These are phyloP conservation scores for Paraconiothyrium brasiliense DNA, from an alignment of 2,329 filamentous ascomycete species.

Conservation along the genomic window DNA sequence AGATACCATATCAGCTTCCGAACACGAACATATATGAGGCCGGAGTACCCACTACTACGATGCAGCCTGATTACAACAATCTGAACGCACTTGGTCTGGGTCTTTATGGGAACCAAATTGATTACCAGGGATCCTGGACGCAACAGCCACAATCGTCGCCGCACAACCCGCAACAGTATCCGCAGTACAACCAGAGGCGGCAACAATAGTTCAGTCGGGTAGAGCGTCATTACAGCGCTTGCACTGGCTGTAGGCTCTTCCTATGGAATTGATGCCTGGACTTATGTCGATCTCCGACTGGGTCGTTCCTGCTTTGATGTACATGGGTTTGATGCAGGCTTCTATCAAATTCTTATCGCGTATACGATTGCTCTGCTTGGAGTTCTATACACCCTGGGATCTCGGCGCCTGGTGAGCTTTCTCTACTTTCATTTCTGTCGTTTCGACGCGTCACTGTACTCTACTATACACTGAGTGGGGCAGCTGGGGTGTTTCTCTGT, in stretches of 20 bases:
- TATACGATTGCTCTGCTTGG: not conserved
- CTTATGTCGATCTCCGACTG: slow-evolving; percentile 1
- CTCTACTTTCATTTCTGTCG: not conserved
- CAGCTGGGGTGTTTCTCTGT: not conserved
- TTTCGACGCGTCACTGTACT: not conserved
- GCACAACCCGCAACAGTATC: slow-evolving; percentile 6
- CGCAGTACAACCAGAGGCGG: slow-evolving; percentile 9
- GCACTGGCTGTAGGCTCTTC: slow-evolving; percentile 5
- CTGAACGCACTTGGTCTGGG: slow-evolving; percentile 3
- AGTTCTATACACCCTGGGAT: slow-evolving; percentile 5
- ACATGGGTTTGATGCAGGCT: not conserved
- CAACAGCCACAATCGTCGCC: slow-evolving; percentile 1
- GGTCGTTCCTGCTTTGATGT: not conserved
- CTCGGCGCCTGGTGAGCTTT: slow-evolving; percentile 2
- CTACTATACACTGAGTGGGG: not conserved
- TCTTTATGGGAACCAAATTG: slow-evolving; percentile 15
- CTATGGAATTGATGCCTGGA: slow-evolving; percentile 2
- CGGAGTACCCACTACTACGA: not conserved
- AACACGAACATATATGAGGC: slow-evolving; percentile 1
- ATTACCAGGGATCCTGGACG: slow-evolving; percentile 17
- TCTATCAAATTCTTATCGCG: no score
- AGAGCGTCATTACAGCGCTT: not conserved
- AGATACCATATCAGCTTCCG: slow-evolving; percentile 14
- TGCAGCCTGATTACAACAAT: slow-evolving; percentile 7
- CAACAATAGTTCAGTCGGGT: slow-evolving; percentile 9